Base-by-base conservation (phyloP, 768 basidiomycete genomes). In the Symmetrospora coprosmae region DNA sequence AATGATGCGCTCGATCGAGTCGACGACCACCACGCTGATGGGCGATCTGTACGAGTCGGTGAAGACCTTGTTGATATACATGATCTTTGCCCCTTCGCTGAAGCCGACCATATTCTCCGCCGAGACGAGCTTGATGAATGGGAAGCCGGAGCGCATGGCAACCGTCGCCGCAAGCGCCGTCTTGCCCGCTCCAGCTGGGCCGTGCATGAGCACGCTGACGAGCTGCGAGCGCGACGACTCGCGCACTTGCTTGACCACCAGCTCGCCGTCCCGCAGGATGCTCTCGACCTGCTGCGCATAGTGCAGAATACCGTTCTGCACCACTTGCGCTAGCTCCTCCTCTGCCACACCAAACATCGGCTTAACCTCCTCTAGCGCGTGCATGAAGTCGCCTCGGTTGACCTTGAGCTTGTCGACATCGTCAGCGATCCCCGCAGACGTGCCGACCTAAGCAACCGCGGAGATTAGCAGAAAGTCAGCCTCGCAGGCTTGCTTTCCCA, bases 261-360 rank as follows among this genome's bases (percentile, higher is more conserved):
- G 77, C 67, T 81, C 77, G 11, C 92, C 92, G 39, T 89, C 85
- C 65, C 81, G 82, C 38, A 96, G 75, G 30, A 92, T 79, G 70
- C 86, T 84, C 91, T 92, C 83, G 67, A 97, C 75, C 38, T 77
- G 75, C 6, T 70, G 60, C 72, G 82, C 82, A 71, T 80, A 94
- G 70, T 89, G 87, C 41, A 96, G 89, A 71, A 97, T 97, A 2
- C 94, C 94, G 70, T 97, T 87, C 73, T 91, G 87, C 21, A 97
- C 84, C 53, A 94, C 89, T 65, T 85, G 82, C 65, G 84, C 79
- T 17, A 99, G 76, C 74, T 99, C 92, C 72, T 92, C 91, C 73
- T 97, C 94, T 1, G 92, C 84, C 1, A 94, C 88, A 81, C 94
- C 94, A 71, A 89, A 99, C 17, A 91, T 88, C 9, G 94, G 88